Percentiles rank a stretch among this genome's conserved stretches.
Conservation (phyloP, 1,284 basidiomycete genomes). For the Vanrija humicola region DNA sequence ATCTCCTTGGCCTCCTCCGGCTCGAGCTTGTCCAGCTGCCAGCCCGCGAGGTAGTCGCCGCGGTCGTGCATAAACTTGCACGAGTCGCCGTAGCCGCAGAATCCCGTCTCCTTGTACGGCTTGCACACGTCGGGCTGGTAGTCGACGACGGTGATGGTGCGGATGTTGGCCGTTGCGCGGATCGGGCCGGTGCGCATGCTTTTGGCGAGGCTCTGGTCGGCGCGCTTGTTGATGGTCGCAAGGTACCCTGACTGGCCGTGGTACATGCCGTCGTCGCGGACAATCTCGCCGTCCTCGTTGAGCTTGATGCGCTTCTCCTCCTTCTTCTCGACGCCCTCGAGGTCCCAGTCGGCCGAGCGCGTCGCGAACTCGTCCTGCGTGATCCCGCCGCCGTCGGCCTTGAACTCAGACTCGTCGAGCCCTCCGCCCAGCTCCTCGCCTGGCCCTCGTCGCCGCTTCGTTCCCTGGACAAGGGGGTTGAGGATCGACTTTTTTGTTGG, state of each 20-base stretch:
- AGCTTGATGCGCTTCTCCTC: slow-evolving; percentile 34
- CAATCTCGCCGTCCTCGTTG: slow-evolving; percentile 49
- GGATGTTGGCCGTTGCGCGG: slow-evolving; percentile 73
- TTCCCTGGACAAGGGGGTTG: slow-evolving; percentile 76
- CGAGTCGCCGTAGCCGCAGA: slow-evolving; percentile 97
- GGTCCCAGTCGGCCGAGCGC: slow-evolving; percentile 49
- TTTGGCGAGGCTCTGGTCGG: slow-evolving; percentile 62
- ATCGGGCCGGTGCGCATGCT: slow-evolving; percentile 88
- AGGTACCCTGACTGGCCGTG: slow-evolving; percentile 78
- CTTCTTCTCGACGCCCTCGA: slow-evolving; percentile 32
- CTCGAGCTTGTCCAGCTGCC: slow-evolving; percentile 77
- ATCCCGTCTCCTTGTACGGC: slow-evolving; percentile 99
- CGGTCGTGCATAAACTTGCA: slow-evolving; percentile 92
- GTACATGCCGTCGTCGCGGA: slow-evolving; percentile 76
- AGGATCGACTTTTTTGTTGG: slow-evolving; percentile 63
- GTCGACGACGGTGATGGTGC: slow-evolving; percentile 91
- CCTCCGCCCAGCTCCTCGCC: slow-evolving; percentile 56
- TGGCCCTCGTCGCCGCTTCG: slow-evolving; percentile 72
- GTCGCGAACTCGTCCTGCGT: slow-evolving; percentile 46
- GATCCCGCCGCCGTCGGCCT: slow-evolving; percentile 37
- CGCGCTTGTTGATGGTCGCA: slow-evolving; percentile 72
- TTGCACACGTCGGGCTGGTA: slow-evolving; percentile 99
- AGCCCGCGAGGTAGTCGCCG: slow-evolving; percentile 83
- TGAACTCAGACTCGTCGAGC: slow-evolving; percentile 59
- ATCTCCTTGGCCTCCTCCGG: slow-evolving; percentile 51